These are phyloP conservation scores for Amorphotheca resinae DNA, from an alignment of 495 filamentous ascomycete genomes.

Conservation along the genomic window DNA sequence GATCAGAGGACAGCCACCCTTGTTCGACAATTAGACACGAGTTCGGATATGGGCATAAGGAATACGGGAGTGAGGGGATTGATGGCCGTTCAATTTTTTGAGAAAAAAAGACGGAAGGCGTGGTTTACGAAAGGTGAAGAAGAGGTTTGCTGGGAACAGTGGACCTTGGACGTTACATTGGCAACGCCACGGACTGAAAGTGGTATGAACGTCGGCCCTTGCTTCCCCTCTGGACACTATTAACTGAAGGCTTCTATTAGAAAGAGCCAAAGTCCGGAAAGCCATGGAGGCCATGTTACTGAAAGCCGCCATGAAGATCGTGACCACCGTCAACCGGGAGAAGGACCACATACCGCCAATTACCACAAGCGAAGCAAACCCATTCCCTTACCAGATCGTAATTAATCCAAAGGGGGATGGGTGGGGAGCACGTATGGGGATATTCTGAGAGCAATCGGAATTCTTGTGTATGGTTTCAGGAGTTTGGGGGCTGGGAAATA, in stretches of 20 bases:
- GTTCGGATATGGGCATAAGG: conserved; percentile 31
- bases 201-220: conserved; percentile 54
- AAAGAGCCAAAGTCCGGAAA: conserved; percentile 71
- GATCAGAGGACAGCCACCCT: conserved; percentile 71
- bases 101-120: conserved; percentile 73
- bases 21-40: conserved; percentile 48
- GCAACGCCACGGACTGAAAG: conserved; percentile 79
- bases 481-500: conserved; percentile 2
- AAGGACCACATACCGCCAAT: conserved; percentile 98
- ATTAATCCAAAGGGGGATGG: conserved; percentile 66
- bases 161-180: conserved; percentile 84
- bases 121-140: conserved; percentile 73
- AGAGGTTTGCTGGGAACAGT: conserved; percentile 93
- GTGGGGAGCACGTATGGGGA: conserved; percentile 46
- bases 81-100: conserved; percentile 86
- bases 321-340: conserved; percentile 70
- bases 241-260: too few species aligned
- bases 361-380: conserved; percentile 81
- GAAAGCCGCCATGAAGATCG: conserved; percentile 75
- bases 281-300: conserved; percentile 81
- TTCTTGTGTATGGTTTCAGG: conserved; percentile 14
- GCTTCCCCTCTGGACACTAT: too few species aligned
- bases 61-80: conserved; percentile 54
- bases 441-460: conserved; percentile 12
- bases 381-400: conserved; percentile 87